These are phyloP conservation scores for Alternaria postmessia DNA, from an alignment of 2,329 filamentous ascomycete genomes.

Conservation along the genomic window DNA sequence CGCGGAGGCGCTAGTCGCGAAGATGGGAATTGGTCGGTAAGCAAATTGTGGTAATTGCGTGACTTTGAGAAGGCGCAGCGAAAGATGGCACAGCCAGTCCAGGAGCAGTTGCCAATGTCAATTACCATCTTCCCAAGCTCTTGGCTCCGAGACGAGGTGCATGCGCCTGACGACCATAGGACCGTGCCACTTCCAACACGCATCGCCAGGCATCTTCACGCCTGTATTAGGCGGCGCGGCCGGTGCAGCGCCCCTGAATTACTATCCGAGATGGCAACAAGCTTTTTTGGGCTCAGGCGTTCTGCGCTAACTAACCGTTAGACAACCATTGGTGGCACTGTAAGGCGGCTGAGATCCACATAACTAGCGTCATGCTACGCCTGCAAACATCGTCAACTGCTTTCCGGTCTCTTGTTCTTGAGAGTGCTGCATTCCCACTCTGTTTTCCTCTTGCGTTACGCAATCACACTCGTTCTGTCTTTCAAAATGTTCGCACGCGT, in stretches of 20 bases:
- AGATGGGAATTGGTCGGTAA: constrained; percentile 23
- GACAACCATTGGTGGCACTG: background rate
- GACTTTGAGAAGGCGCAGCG: background rate
- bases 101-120: background rate
- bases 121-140: background rate
- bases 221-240: background rate
- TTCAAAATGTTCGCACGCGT: constrained; percentile 27
- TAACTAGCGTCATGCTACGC: background rate
- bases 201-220: background rate
- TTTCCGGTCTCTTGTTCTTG: background rate
- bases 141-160: background rate
- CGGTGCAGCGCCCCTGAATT: background rate
- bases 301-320: background rate
- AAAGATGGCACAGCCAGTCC: background rate
- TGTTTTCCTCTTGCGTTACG: background rate
- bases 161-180: background rate
- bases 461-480: background rate
- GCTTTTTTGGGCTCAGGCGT: background rate
- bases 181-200: background rate
- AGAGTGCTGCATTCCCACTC: background rate
- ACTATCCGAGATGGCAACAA: background rate
- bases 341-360: background rate
- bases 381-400: background rate
- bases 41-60: background rate
- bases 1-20: constrained; percentile 52